Conservation (phyloP, 192 early-diverging fungal genomes). For the Linnemannia exigua region DNA sequence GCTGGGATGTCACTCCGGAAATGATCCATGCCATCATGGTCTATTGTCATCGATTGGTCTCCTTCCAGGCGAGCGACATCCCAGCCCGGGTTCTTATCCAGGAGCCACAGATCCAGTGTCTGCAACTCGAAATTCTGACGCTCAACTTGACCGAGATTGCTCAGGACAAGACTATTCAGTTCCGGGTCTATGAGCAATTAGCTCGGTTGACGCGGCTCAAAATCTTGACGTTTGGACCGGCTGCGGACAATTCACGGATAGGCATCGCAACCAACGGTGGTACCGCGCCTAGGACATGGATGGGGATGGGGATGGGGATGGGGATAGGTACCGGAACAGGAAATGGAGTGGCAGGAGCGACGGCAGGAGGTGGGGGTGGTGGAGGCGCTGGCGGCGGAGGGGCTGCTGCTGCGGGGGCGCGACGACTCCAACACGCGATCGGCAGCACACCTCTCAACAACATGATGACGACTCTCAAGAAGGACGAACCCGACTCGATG, state of each 20-base stretch:
- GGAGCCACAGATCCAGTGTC: background rate
- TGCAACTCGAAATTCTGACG: slow-evolving; percentile 4
- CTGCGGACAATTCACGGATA: background rate
- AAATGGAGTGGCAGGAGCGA: background rate
- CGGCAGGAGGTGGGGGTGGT: background rate
- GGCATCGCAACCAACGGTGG: background rate
- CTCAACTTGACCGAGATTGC: slow-evolving; percentile 9
- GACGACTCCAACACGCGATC: background rate
- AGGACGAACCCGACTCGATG: slow-evolving; percentile 12
- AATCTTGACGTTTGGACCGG: background rate
- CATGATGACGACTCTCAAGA: slow-evolving; percentile 10
- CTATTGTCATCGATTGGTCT: background rate
- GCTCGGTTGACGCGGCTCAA: background rate
- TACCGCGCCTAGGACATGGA: background rate
- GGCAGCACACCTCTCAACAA: background rate
- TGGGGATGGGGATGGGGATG: background rate
- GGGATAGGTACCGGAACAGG: background rate
- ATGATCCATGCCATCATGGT: background rate
- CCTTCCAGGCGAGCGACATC: slow-evolving; percentile 5
- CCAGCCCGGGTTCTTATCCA: slow-evolving; percentile 3
- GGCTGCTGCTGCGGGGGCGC: background rate
- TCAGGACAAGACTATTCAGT: slow-evolving; percentile 3
- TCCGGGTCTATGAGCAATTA: slow-evolving; percentile 5
- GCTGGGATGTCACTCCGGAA: slow-evolving; percentile 9
- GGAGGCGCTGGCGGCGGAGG: background rate